Percentiles rank a stretch among this genome's conserved stretches.
phyloP scores from a whole-genome alignment of 2,329 filamentous ascomycete species.

The Cladosporium sp. region DNA sequence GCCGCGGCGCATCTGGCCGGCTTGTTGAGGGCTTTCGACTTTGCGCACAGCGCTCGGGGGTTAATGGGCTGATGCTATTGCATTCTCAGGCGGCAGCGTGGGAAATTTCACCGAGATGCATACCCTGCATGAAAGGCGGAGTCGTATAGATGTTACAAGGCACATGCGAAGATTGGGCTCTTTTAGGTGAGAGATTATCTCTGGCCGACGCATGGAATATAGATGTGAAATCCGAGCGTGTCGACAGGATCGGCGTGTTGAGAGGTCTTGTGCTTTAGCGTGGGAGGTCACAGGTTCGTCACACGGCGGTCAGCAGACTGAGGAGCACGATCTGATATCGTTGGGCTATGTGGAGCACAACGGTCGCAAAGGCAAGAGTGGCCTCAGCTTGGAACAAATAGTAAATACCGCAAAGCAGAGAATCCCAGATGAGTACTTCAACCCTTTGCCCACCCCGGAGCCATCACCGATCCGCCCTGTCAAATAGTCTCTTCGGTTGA shows the following conservation, averaged over 20 bases:
- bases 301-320: neutral
- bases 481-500: neutral
- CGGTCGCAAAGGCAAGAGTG: neutral
- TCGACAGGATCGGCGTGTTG: neutral
- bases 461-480: neutral
- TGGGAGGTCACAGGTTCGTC: slow-evolving; percentile 1
- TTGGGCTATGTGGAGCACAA: slow-evolving; percentile 6
- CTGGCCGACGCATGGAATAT: too few relatives aligned
- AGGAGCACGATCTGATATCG: neutral
- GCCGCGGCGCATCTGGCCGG: slow-evolving; percentile 77
- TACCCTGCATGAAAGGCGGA: too few relatives aligned
- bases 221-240: too few relatives aligned
- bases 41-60: slow-evolving; percentile 55
- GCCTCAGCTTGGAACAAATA: neutral
- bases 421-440: neutral
- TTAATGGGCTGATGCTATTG: neutral
- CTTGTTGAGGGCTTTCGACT: slow-evolving; percentile 79
- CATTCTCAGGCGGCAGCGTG: neutral
- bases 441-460: too few relatives aligned
- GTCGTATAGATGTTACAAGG: too few relatives aligned
- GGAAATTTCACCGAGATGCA: neutral
- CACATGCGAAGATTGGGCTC: too few relatives aligned
- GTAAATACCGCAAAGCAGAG: neutral
- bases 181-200: too few relatives aligned
- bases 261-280: slow-evolving; percentile 2